Percentiles rank a stretch among this genome's conserved stretches.
These are phyloP conservation scores for Phoma sp. DNA, from an alignment of 2,329 filamentous ascomycete species.

Conservation along the genomic window DNA sequence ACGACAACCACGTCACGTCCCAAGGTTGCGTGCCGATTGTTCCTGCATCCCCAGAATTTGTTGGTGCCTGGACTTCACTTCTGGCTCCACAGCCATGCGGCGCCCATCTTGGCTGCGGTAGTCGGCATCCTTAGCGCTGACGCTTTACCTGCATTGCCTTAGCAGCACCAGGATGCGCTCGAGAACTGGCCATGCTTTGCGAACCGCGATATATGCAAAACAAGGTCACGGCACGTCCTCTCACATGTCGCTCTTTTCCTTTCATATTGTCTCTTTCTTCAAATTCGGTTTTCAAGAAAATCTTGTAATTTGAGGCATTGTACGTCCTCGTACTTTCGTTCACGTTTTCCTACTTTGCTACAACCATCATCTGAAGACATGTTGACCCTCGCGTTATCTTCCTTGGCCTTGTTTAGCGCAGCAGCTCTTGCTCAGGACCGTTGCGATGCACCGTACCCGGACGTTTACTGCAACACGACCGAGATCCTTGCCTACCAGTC, in stretches of 20 bases:
- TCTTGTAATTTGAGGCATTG: conserved; percentile 2
- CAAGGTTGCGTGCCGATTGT: conserved; percentile 12
- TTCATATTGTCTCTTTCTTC: not conserved
- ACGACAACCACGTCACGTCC: not conserved
- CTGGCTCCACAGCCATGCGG: conserved; percentile 10
- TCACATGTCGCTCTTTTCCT: conserved; percentile 1
- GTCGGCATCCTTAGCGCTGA: conserved; percentile 9
- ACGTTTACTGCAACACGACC: conserved; percentile 33
- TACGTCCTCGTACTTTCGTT: not conserved
- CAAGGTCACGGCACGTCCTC: conserved; percentile 7
- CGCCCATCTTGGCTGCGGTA: conserved; percentile 11
- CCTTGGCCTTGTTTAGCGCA: conserved; percentile 19
- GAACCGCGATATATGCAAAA: conserved; percentile 13
- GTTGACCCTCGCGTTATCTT: conserved; percentile 21
- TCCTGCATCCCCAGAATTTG: conserved; percentile 10
- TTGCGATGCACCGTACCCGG: conserved; percentile 32
- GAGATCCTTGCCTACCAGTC: conserved; percentile 31
- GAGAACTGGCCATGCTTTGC: conserved; percentile 4
- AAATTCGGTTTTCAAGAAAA: not conserved
- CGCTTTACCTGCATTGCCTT: conserved; percentile 1
- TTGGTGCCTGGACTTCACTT: conserved; percentile 11
- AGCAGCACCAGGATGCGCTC: conserved; percentile 8
- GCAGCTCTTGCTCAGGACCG: conserved; percentile 30
- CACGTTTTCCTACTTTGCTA: not conserved
- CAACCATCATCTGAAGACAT: not conserved